phyloP scores from a whole-genome alignment of 805 yeast species.

The Saccharomycopsis guyanensis region DNA sequence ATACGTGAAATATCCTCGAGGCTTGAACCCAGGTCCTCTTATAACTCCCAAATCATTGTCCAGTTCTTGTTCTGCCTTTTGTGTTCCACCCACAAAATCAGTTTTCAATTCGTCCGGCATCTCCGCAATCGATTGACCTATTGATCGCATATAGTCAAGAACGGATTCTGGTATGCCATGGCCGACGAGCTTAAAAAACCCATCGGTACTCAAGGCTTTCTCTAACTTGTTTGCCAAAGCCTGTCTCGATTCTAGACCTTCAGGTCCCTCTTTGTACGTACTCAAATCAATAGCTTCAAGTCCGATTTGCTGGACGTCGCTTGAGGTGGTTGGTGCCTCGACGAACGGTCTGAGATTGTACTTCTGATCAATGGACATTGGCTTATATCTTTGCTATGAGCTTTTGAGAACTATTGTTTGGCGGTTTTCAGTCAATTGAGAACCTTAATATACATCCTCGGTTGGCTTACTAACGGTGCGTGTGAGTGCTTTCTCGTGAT shows the following conservation, averaged over 20 bases:
- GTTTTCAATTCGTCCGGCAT: constrained; percentile 34
- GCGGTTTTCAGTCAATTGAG: too few species aligned
- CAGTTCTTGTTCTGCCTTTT: constrained; percentile 25
- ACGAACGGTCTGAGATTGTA: constrained; percentile 29
- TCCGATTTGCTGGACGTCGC: constrained; percentile 24
- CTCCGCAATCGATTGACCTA: constrained; percentile 34
- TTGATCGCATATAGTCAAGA: constrained; percentile 30
- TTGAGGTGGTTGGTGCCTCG: constrained; percentile 25
- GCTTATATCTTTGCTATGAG: too few species aligned
- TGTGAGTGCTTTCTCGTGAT: neutral
- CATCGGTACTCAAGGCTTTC: constrained; percentile 34
- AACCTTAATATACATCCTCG: too few species aligned
- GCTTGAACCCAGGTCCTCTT: constrained; percentile 41
- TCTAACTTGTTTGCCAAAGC: constrained; percentile 33
- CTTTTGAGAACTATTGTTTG: too few species aligned
- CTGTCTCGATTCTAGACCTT: constrained; percentile 27
- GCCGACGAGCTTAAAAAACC: constrained; percentile 37
- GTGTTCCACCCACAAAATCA: constrained; percentile 35
- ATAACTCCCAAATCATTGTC: constrained; percentile 34
- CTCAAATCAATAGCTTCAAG: constrained; percentile 30
- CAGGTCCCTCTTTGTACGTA: constrained; percentile 31
- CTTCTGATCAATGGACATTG: constrained; percentile 12
- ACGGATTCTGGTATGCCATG: constrained; percentile 33
- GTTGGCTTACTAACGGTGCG: too few species aligned
- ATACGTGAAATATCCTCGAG: constrained; percentile 40